phyloP scores from a whole-genome alignment of 2,329 filamentous ascomycete species.

The Exutisphaerella laricina region DNA sequence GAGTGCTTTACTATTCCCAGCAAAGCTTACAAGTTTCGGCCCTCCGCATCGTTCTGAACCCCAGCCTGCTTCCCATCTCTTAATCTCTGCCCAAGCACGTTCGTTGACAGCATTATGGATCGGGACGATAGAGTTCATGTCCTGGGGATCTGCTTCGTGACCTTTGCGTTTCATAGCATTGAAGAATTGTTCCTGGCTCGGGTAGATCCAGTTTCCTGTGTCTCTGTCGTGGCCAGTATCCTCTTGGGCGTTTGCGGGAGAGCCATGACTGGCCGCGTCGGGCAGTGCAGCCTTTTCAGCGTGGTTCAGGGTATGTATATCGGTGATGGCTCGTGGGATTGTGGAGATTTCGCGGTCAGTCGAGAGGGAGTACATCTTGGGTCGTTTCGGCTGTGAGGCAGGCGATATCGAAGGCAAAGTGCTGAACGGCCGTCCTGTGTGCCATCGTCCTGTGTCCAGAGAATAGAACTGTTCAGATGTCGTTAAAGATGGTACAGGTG shows the following conservation, averaged over 20 bases:
- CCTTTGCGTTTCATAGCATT: conserved; percentile 92
- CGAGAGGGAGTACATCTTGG: conserved; percentile 45
- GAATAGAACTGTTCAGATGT: conserved; percentile 10
- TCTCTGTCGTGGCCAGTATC: conserved; percentile 66
- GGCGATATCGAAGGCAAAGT: conserved; percentile 10
- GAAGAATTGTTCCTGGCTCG: conserved; percentile 96
- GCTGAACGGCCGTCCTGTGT: conserved; percentile 20
- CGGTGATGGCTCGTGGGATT: conserved; percentile 52
- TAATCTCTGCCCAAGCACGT: conserved; percentile 88
- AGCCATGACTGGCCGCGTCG: neutral
- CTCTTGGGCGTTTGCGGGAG: conserved; percentile 63
- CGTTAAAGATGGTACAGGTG: conserved; percentile 1
- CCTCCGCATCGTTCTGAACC: conserved; percentile 64
- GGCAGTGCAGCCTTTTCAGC: conserved; percentile 29
- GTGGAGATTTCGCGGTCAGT: conserved; percentile 68
- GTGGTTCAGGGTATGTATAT: conserved; percentile 30
- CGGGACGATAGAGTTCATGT: conserved; percentile 89
- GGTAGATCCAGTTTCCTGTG: conserved; percentile 93
- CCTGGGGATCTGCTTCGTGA: conserved; percentile 61
- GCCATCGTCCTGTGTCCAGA: conserved; percentile 32
- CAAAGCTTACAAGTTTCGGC: conserved; percentile 77
- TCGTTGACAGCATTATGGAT: conserved; percentile 99
- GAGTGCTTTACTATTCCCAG: conserved; percentile 58
- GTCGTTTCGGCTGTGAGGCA: conserved; percentile 30
- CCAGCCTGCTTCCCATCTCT: conserved; percentile 72